Conservation (phyloP, 176 grass and related monocot species). For the Musa beccarii region DNA sequence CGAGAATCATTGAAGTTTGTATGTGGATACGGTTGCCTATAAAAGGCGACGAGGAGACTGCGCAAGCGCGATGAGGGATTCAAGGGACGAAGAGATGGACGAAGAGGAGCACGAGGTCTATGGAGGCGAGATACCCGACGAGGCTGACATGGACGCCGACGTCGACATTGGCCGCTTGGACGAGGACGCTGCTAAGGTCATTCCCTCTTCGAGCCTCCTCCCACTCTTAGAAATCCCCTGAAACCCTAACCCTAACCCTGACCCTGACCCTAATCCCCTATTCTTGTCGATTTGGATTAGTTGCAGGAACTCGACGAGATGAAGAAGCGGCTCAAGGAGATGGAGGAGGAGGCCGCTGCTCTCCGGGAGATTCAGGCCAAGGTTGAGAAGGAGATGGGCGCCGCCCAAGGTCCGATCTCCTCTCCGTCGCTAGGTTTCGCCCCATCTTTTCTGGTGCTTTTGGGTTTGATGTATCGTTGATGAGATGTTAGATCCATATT, state of each 20-base stretch:
- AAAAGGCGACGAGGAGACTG: too few relatives aligned
- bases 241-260: neutral
- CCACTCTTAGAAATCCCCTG: too few relatives aligned
- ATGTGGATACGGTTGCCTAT: too few relatives aligned
- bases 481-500: neutral
- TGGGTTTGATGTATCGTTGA: too few relatives aligned
- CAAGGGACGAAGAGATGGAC: conserved; percentile 15
- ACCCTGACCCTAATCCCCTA: neutral
- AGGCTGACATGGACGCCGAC: conserved; percentile 33
- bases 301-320: conserved; percentile 74
- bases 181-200: conserved; percentile 25
- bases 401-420: neutral
- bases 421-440: too few relatives aligned
- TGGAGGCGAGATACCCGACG: conserved; percentile 35
- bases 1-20: too few relatives aligned
- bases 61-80: too few relatives aligned
- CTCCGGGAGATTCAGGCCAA: conserved; percentile 80
- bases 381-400: conserved; percentile 65
- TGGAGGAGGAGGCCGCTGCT: conserved; percentile 72
- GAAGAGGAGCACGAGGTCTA: conserved; percentile 40
- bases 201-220: neutral
- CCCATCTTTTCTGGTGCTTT: neutral
- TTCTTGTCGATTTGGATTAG: neutral
- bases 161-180: conserved; percentile 18
- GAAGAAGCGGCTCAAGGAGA: conserved; percentile 77